These are phyloP conservation scores for Arthrocladium fulminans DNA, from an alignment of 2,329 filamentous ascomycete genomes.

Conservation along the genomic window DNA sequence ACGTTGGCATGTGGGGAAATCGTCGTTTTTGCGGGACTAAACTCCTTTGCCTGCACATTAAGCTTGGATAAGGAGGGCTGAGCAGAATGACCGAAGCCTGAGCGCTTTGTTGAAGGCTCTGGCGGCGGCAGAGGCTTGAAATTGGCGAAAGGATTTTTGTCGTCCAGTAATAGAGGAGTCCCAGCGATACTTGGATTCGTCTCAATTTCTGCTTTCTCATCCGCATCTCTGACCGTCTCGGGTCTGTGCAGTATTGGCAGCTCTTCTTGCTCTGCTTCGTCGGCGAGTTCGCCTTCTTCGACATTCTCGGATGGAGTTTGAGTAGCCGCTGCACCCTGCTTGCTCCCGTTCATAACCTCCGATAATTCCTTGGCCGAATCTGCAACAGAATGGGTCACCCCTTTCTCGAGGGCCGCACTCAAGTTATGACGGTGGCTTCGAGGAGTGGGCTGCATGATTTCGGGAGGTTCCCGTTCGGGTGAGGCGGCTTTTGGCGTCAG, in stretches of 20 bases:
- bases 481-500: conserved; percentile 14
- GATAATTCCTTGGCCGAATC: conserved; percentile 27
- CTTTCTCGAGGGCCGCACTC: conserved; percentile 68
- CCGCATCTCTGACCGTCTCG: conserved; percentile 17
- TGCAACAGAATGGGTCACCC: conserved; percentile 73
- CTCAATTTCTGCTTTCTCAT: conserved; percentile 45
- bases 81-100: conserved; percentile 3
- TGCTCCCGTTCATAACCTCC: conserved; percentile 22
- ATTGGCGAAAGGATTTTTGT: conserved; percentile 19
- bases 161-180: conserved; percentile 49
- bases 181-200: conserved; percentile 66
- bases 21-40: conserved; percentile 50
- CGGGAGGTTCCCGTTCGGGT: conserved; percentile 29
- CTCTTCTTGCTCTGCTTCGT: conserved; percentile 39
- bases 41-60: conserved; percentile 81
- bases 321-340: conserved; percentile 36
- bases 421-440: conserved; percentile 61
- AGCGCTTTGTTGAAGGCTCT: background rate
- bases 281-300: conserved; percentile 13
- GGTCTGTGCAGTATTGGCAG: conserved; percentile 21
- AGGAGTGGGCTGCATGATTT: conserved; percentile 54
- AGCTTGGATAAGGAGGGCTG: conserved; percentile 61
- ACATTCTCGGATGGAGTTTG: background rate
- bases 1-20: conserved; percentile 30
- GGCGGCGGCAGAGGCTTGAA: conserved; percentile 16